Conservation (phyloP, 2,329 filamentous ascomycete species). For the Aotearoamyces nothofagi region DNA sequence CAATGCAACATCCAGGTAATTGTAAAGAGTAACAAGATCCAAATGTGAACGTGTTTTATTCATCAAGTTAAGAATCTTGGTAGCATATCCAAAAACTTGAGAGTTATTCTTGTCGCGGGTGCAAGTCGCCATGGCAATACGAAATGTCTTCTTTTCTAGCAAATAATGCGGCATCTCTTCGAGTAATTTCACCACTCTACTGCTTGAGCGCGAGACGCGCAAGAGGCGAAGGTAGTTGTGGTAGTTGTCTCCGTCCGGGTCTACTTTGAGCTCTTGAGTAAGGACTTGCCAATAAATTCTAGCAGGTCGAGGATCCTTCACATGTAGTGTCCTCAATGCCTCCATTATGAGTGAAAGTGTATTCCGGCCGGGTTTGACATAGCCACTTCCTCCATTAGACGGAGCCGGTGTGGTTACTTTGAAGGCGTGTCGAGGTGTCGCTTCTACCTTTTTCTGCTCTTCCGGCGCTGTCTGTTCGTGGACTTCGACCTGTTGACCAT, state of each 20-base stretch:
- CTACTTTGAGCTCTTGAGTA: conserved; percentile 41
- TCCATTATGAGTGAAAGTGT: conserved; percentile 55
- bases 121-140: conserved; percentile 60
- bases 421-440: conserved; percentile 4
- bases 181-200: conserved; percentile 43
- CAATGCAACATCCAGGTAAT: conserved; percentile 42
- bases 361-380: conserved; percentile 34
- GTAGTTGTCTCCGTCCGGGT: conserved; percentile 60
- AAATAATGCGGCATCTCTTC: conserved; percentile 30
- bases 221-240: conserved; percentile 53
- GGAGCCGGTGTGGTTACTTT: conserved; percentile 1
- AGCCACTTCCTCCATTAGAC: conserved; percentile 11
- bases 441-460: not conserved
- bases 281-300: conserved; percentile 66
- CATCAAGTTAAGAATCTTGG: conserved; percentile 52
- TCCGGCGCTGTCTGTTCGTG: not conserved
- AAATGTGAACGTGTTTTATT: conserved; percentile 24
- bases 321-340: conserved; percentile 43
- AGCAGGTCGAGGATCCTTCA: conserved; percentile 47
- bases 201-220: conserved; percentile 49
- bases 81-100: conserved; percentile 51
- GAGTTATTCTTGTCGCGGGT: conserved; percentile 61
- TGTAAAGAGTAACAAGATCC: conserved; percentile 33
- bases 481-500: conserved; percentile 4
- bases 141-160: conserved; percentile 40